A percentile compares a stretch with the other conserved stretches of the same genome.
Evolutionary conservation across 805 yeast species (phyloP).

Genomic region (Saccharomycopsis javanensis): DNA sequence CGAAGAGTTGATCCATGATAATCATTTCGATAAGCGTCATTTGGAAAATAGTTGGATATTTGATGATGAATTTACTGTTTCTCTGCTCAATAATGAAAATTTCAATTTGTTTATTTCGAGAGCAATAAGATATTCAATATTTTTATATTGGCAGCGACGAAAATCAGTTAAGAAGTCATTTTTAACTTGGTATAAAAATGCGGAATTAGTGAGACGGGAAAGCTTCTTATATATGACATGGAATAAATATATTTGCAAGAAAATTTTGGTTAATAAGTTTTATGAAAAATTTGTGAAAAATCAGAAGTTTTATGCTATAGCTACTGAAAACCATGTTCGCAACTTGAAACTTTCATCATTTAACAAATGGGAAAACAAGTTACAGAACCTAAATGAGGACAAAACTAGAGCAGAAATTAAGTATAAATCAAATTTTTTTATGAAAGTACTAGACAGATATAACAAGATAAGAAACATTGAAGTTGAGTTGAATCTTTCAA

Average conservation of each 20-base stretch:
- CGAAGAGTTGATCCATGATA: constrained; percentile 2
- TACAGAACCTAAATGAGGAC: not conserved
- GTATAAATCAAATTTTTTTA: not conserved
- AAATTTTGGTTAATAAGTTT: constrained; percentile 9
- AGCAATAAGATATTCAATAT: constrained; percentile 17
- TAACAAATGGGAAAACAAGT: not conserved
- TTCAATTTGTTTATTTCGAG: constrained; percentile 17
- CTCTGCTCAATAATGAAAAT: constrained; percentile 9
- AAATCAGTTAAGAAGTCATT: constrained; percentile 8
- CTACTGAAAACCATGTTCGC: not conserved
- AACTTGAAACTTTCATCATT: not conserved
- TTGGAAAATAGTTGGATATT: constrained; percentile 13
- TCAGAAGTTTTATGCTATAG: not conserved
- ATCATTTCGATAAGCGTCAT: constrained; percentile 2
- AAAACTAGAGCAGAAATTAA: not conserved
- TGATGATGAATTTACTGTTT: constrained; percentile 3
- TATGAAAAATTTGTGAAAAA: not conserved
- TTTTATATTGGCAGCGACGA: constrained; percentile 13
- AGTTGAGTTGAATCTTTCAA: not conserved
- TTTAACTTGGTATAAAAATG: constrained; percentile 6
- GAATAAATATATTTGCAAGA: constrained; percentile 7
- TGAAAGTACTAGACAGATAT: not conserved
- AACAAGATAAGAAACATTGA: not conserved
- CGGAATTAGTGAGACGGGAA: constrained; percentile 4
- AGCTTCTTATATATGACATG: constrained; percentile 4